Evolutionary conservation across 2,329 filamentous ascomycete genomes (phyloP).

Genomic region (Clarireedia hainanense): DNA sequence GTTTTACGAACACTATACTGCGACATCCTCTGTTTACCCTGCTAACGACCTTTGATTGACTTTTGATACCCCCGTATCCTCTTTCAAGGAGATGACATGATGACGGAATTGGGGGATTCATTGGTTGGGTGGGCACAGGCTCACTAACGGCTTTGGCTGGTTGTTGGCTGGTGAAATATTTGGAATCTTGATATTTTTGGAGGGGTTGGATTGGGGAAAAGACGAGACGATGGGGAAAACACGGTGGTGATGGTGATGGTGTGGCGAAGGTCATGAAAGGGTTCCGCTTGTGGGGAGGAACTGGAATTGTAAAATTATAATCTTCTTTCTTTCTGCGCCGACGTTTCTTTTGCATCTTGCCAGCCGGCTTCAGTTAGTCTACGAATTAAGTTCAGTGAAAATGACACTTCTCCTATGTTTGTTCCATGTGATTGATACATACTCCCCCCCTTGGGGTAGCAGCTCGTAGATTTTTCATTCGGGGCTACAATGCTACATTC

Average conservation of each 20-base stretch:
- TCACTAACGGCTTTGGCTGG: constrained; percentile 24
- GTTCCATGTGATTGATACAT: not conserved
- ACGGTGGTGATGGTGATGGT: not conserved
- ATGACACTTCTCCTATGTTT: too few relatives aligned
- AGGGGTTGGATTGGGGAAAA: not conserved
- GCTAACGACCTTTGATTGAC: not conserved
- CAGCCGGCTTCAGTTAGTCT: constrained; percentile 24
- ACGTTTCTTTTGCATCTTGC: constrained; percentile 14
- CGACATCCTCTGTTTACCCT: not conserved
- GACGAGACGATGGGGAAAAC: not conserved
- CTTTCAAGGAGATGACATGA: not conserved
- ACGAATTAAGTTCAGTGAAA: not conserved
- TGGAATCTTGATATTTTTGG: not conserved
- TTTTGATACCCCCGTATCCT: not conserved
- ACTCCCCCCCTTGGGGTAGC: too few relatives aligned
- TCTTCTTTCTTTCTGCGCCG: constrained; percentile 15
- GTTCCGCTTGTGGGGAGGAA: constrained; percentile 14
- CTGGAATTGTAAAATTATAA: constrained; percentile 29
- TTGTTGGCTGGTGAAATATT: constrained; percentile 10
- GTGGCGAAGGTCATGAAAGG: not conserved
- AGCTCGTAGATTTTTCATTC: too few relatives aligned
- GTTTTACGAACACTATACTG: constrained; percentile 7
- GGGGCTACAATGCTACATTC: too few relatives aligned
- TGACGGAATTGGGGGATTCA: constrained; percentile 7
- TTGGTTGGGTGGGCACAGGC: not conserved